Base-by-base conservation (phyloP, 23 red algal species). In the Cyanidium caldarium region DNA sequence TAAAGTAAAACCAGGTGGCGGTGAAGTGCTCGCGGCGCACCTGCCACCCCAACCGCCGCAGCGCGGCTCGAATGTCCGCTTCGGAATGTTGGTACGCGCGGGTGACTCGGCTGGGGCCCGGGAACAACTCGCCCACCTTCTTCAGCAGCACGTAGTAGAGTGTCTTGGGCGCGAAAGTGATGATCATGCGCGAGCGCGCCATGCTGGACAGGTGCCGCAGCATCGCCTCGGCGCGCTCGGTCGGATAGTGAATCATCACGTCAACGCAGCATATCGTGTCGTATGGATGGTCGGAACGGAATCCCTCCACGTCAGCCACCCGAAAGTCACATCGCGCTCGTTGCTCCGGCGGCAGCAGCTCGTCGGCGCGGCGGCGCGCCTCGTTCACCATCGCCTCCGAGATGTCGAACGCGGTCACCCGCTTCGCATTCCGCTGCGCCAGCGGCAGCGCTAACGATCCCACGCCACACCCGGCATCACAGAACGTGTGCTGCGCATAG, bases 221-320 rank as follows among this genome's bases (percentile, higher is more conserved):
- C 87, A 94, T 94, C 33, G 79, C 44, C 15, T 45, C 67, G 13
- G 77, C 72, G 38, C 87, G 45, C 29, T 68, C 91, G 3, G 72
- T 69, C 16, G 91, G 85, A 39, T 96, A 96, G 56, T 96, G 91
- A 57, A 96, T 96, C 79, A 96, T 77, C 33, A 96, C 91, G 72
- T 96, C 91, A 29, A 96, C 79, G 75, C 91, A 96, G 37, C 74
- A 84, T 0, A 96, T 82, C 1, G 85, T 88, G 42, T 96, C 80
- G 56, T 82, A 87, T 2, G 10, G 51, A 7, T 61, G n/a, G 7
- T 34, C 30, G 29, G 77, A 83, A 1, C 2, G n/a, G 39, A 95
- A 58, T 7, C 57, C 66, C 45, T 84, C 75, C 26, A 95, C 72
- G 66, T 95, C 90, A 28, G 46, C 21, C 15, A 68, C 16, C 65